Percentiles rank a stretch among this genome's conserved stretches.
Conservation (phyloP, 2,329 filamentous ascomycete species). For the Arthroderma sp. region DNA sequence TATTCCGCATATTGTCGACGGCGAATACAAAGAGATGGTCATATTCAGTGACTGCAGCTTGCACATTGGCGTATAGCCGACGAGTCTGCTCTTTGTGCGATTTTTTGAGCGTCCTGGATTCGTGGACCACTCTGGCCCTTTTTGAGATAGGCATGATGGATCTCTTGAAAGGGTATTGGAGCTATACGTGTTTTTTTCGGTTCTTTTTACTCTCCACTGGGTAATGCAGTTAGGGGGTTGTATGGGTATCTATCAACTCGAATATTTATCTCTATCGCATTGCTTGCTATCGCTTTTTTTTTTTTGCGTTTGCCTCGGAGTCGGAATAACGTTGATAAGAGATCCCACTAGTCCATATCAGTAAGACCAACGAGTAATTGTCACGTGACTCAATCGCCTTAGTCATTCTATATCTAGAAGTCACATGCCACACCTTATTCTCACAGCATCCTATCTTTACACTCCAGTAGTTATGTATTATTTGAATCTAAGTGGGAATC, state of each 20-base stretch:
- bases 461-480: too few species aligned
- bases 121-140: conserved; percentile 75
- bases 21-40: conserved; percentile 86
- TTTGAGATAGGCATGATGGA: conserved; percentile 91
- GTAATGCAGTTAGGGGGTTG: not conserved
- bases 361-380: not conserved
- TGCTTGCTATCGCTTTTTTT: conserved; percentile 18
- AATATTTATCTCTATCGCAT: not conserved
- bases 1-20: conserved; percentile 97
- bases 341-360: not conserved
- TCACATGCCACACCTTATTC: not conserved
- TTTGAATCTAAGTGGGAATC: too few species aligned
- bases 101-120: conserved; percentile 88
- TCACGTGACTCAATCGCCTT: not conserved
- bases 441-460: not conserved
- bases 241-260: not conserved
- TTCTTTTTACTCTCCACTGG: not conserved
- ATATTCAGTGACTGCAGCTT: conserved; percentile 72
- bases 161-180: not conserved
- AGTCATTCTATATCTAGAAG: not conserved
- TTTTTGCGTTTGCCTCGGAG: not conserved
- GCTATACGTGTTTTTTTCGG: not conserved
- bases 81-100: conserved; percentile 77
- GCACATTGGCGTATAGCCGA: conserved; percentile 77
- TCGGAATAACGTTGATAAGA: not conserved